Percentiles rank a stretch among this genome's conserved stretches.
Evolutionary conservation across 2,329 filamentous ascomycete species (phyloP).

Genomic region (Xylaria sp.): DNA sequence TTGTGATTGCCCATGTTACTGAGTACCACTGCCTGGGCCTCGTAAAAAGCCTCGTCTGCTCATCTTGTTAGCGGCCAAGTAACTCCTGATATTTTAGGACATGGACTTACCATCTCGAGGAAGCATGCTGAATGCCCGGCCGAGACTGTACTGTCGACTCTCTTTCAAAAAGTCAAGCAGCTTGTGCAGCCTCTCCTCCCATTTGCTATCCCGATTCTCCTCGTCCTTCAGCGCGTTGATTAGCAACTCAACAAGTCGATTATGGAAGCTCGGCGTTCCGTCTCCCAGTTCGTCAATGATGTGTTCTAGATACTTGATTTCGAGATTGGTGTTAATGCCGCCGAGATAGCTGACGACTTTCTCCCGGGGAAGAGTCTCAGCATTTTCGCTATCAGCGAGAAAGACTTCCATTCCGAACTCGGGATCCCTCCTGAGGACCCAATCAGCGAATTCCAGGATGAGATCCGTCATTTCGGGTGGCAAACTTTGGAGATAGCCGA

Average conservation of each 20-base stretch:
- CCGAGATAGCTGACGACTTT: slow-evolving; percentile 70
- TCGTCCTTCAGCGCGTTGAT: slow-evolving; percentile 42
- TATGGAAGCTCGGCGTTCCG: slow-evolving; percentile 78
- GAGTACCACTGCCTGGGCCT: slow-evolving; percentile 82
- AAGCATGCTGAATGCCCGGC: slow-evolving; percentile 69
- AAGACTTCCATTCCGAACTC: slow-evolving; percentile 88
- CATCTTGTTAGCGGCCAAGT: slow-evolving; percentile 15
- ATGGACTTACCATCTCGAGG: slow-evolving; percentile 62
- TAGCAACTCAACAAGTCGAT: slow-evolving; percentile 67
- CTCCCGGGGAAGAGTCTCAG: slow-evolving; percentile 77
- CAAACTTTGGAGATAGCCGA: slow-evolving; percentile 84
- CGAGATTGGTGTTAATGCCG: slow-evolving; percentile 62
- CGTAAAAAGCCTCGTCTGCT: slow-evolving; percentile 76
- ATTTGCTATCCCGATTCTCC: slow-evolving; percentile 41
- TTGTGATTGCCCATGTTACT: slow-evolving; percentile 95
- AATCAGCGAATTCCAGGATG: slow-evolving; percentile 84
- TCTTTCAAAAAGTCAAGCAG: slow-evolving; percentile 70
- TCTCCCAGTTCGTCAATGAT: slow-evolving; percentile 85
- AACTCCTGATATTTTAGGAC: background rate
- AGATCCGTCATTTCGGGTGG: slow-evolving; percentile 84
- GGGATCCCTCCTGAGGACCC: slow-evolving; percentile 71
- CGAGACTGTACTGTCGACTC: slow-evolving; percentile 75
- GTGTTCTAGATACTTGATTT: slow-evolving; percentile 82
- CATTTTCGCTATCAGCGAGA: slow-evolving; percentile 87
- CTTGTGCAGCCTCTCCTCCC: slow-evolving; percentile 56